These are phyloP conservation scores for Pyrenophora teres DNA, from an alignment of 2,329 filamentous ascomycete species.

Conservation along the genomic window DNA sequence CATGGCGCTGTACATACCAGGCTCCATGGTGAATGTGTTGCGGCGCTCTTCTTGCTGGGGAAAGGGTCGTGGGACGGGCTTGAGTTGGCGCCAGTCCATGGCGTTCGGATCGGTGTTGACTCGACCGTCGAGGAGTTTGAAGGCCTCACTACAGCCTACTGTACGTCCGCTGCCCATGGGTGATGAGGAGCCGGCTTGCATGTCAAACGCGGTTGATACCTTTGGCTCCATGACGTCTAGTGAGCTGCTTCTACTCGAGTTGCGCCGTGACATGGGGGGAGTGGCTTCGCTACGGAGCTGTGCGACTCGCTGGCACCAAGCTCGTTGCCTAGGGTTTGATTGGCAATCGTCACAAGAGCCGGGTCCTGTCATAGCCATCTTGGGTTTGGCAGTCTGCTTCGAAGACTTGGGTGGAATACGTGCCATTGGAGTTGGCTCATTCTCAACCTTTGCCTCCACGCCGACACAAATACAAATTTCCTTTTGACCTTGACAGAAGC, in stretches of 20 bases:
- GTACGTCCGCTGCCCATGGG: conserved; percentile 24
- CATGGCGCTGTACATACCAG: conserved; percentile 43
- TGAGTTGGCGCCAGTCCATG: conserved; percentile 41
- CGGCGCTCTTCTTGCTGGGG: conserved; percentile 17
- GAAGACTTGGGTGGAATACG: conserved; percentile 7
- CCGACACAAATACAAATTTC: conserved; percentile 39
- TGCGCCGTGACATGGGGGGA: conserved; percentile 27
- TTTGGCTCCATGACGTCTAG: conserved; percentile 37
- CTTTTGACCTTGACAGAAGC: conserved; percentile 40
- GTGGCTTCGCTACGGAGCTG: conserved; percentile 29
- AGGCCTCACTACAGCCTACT: conserved; percentile 44
- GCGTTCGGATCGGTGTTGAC: conserved; percentile 34
- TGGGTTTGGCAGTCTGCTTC: conserved; percentile 7
- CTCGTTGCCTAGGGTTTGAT: conserved; percentile 40
- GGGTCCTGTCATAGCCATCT: conserved; percentile 23
- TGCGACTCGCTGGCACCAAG: conserved; percentile 44
- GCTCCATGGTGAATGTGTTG: conserved; percentile 34
- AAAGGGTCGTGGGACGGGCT: conserved; percentile 27
- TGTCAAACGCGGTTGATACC: conserved; percentile 28
- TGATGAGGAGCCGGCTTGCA: conserved; percentile 15
- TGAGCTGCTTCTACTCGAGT: conserved; percentile 24
- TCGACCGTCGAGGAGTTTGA: conserved; percentile 41
- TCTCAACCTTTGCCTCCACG: conserved; percentile 15
- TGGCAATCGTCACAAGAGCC: conserved; percentile 46
- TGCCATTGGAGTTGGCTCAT: conserved; percentile 17